phyloP scores from a whole-genome alignment of 2,329 filamentous ascomycete species.

The Tolypocladium ophioglossoides region DNA sequence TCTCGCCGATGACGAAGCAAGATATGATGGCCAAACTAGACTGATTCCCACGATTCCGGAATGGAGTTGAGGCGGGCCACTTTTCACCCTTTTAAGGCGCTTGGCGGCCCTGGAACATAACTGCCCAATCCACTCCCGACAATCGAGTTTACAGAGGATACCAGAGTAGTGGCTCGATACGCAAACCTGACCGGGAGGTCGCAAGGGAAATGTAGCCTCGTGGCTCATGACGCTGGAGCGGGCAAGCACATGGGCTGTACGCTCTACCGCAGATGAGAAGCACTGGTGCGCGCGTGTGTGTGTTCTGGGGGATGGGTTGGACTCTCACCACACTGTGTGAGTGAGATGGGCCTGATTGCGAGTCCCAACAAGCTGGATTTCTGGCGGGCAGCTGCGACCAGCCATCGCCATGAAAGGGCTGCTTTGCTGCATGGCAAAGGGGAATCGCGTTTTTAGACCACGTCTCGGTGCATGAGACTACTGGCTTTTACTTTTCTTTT shows the following conservation, averaged over 20 bases:
- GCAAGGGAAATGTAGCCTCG: conserved; percentile 17
- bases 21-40: conserved; percentile 98
- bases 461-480: conserved; percentile 39
- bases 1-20: conserved; percentile 81
- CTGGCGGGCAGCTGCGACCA: conserved; percentile 14
- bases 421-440: conserved; percentile 24
- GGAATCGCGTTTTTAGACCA: conserved; percentile 35
- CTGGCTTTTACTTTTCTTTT: conserved; percentile 33
- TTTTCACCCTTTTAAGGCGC: conserved; percentile 20
- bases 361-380: conserved; percentile 12
- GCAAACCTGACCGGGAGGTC: conserved; percentile 15
- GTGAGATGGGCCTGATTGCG: conserved; percentile 15
- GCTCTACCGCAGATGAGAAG: conserved; percentile 11
- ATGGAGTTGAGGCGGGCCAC: conserved; percentile 20
- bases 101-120: conserved; percentile 18
- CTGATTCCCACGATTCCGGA: conserved; percentile 40
- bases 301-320: conserved; percentile 14
- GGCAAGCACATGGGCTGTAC: conserved; percentile 4
- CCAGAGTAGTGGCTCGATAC: conserved; percentile 17
- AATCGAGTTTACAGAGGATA: conserved; percentile 16
- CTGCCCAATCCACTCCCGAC: conserved; percentile 16
- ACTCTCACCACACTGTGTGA: conserved; percentile 17
- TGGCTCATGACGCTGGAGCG: conserved; percentile 10
- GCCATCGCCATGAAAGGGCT: conserved; percentile 13
- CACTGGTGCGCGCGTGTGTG: conserved; percentile 16